Evolutionary conservation across 2,329 filamentous ascomycete species (phyloP), one percentile per base, ranked within the genome.

Genomic region (Trichophyton benhamiae): DNA sequence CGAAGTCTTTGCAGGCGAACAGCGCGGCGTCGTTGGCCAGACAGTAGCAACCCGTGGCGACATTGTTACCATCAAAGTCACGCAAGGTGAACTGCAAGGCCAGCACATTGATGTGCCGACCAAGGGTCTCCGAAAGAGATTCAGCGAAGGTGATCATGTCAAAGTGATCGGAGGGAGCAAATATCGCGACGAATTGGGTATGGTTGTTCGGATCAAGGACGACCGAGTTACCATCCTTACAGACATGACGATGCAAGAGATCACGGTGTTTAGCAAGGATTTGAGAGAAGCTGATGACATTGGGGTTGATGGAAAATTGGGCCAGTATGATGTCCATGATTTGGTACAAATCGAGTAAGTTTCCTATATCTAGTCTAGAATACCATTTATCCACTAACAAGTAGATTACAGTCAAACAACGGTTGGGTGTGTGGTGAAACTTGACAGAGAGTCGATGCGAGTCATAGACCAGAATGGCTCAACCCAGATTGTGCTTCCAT

Each of bases 191-290:
- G 94, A 99, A 76, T 88, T 97, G 52, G 94, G 94, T 74, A 95
- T 96, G 83, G 91, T 99, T 59, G 91, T 97, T 66, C 89, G 90
- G 72, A 94, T 96, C 66, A 87, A 85, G 57, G 90, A 95, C 63
- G 94, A 99, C 72, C 86, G 89, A 44, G 91, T 99, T 62, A 97
- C 94, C 0, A 79, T 99, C 66, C 79, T 99, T 66, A 96, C 89
- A 57, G 94, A 99, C 75, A 90, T 94, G 72, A 94, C 85, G 63
- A 92, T 94, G 74, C 86, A 87, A 59, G 94, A 99, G 72, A 91
- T 99, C 67, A 96, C 91, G 0, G 94, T 99, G 38, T 99, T 99
- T 72, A 96, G 92, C 78, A 96, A 95, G 73, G 94, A 99, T 76
- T 77, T 99, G 63, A 85, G 95, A 67, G 89, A 96, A 74, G 94